These are phyloP conservation scores for Trypanosoma conorhini DNA, from an alignment of 208 protist genomes.

Conservation along the genomic window DNA sequence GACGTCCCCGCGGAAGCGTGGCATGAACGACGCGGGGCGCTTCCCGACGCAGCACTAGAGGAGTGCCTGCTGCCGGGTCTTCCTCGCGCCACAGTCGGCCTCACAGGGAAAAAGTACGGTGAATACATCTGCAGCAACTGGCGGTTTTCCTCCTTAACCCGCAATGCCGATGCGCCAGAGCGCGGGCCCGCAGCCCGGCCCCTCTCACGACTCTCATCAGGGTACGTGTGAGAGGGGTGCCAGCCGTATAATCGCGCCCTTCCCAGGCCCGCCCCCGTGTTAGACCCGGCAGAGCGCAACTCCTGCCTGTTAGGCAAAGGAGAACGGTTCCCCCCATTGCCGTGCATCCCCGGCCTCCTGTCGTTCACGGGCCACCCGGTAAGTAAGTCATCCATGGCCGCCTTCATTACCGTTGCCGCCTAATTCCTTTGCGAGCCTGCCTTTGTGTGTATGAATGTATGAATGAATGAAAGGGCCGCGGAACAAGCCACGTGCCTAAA, in stretches of 20 bases:
- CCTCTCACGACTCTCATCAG: neutral
- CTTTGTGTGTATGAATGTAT: neutral
- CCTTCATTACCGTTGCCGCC: neutral
- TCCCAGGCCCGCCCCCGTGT: neutral
- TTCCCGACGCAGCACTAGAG: neutral
- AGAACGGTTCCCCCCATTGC: no score
- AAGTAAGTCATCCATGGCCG: constrained; percentile 13
- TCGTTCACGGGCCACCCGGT: constrained; percentile 16
- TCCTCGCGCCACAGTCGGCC: neutral
- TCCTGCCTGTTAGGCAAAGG: neutral
- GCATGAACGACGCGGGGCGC: neutral
- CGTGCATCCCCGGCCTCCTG: neutral
- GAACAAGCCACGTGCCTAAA: constrained; percentile 1
- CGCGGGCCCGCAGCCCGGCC: neutral
- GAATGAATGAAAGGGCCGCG: neutral
- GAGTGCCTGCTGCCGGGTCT: neutral
- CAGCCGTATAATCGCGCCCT: constrained; percentile 9
- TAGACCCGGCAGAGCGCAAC: neutral
- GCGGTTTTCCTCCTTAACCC: neutral
- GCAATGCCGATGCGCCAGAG: neutral
- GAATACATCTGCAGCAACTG: neutral
- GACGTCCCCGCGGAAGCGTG: neutral
- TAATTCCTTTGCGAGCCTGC: neutral
- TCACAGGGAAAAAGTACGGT: constrained; percentile 4
- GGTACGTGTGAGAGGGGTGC: neutral